A percentile compares a stretch with the other conserved stretches of the same genome.
These are phyloP conservation scores for Kalmanozyma brasiliensis DNA, from an alignment of 1,284 basidiomycete species.

Conservation along the genomic window DNA sequence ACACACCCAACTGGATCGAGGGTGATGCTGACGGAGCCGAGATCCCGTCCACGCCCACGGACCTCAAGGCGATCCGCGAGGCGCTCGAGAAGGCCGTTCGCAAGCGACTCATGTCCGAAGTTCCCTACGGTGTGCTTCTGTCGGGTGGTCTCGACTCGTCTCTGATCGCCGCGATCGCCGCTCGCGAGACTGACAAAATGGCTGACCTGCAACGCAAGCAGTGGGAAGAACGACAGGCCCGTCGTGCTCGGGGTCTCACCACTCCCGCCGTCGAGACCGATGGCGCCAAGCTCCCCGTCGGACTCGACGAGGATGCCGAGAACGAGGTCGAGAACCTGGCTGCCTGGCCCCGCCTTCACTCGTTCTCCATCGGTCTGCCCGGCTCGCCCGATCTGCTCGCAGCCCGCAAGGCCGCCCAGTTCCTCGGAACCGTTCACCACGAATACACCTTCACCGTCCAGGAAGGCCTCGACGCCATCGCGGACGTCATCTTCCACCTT, in stretches of 20 bases:
- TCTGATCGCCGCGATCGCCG: slow-evolving; percentile 95
- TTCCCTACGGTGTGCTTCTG: slow-evolving; percentile 95
- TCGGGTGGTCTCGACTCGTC: slow-evolving; percentile 96
- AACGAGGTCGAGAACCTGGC: slow-evolving; percentile 70
- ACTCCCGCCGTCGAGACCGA: slow-evolving; percentile 61
- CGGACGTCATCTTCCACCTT: slow-evolving; percentile 97
- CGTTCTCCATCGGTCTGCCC: slow-evolving; percentile 95
- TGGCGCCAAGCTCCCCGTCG: slow-evolving; percentile 68
- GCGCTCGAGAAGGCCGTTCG: slow-evolving; percentile 90
- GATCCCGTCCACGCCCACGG: slow-evolving; percentile 76
- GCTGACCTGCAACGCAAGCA: slow-evolving; percentile 70
- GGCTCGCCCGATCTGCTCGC: slow-evolving; percentile 95
- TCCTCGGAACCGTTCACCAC: slow-evolving; percentile 93
- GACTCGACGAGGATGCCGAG: slow-evolving; percentile 65
- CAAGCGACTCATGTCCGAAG: slow-evolving; percentile 98
- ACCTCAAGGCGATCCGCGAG: slow-evolving; percentile 75
- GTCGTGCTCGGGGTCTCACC: slow-evolving; percentile 51
- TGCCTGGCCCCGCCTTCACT: slow-evolving; percentile 96
- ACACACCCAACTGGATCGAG: slow-evolving; percentile 68
- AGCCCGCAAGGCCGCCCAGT: slow-evolving; percentile 91
- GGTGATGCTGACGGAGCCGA: slow-evolving; percentile 71
- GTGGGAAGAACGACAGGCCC: slow-evolving; percentile 71
- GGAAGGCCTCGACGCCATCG: slow-evolving; percentile 96
- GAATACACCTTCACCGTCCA: slow-evolving; percentile 99
- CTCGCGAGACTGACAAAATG: slow-evolving; percentile 92